Evolutionary conservation across 2,329 filamentous ascomycete genomes (phyloP), one percentile per base, ranked within the genome.

Genomic region (Cytospora paraplurivora): DNA sequence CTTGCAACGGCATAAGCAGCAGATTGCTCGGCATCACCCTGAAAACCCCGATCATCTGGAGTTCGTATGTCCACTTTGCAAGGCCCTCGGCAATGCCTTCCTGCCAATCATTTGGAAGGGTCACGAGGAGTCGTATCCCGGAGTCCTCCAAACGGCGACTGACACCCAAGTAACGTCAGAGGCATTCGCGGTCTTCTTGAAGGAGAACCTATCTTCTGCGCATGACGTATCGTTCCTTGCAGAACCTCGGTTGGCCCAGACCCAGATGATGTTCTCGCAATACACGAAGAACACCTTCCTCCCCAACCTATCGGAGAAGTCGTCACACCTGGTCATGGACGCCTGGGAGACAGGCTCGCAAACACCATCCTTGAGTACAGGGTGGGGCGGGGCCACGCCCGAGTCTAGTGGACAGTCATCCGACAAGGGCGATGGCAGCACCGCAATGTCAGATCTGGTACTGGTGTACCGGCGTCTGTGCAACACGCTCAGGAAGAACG

Each of bases 11-110:
- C 96, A 99, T 73, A 86, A 85, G 21, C 92, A 95, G 71, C 95
- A 99, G 74, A 97, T 99, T 74, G 93, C 95, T 8, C 86, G 95
- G 15, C 92, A 97, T 70, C 95, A 98, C 70, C 95, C 95, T 0
- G 96, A 99, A 74, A 85, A 88, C 62, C 83, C 92, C 1, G 81
- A 84, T 21, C 81, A 85, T 51, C 90, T 96, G 67, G 95, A 99
- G 71, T 99, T 99, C 74, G 91, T 98, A 61, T 99, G 95, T 70
- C 95, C 95, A 1, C 82, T 99, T 0, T 99, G 95, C 80, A 99
- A 99, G 76, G 96, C 95, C 4, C 82, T 99, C 0, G 95, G 95
- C 3, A 99, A 99, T 73, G 86, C 92, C 0, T 99, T 99, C 77
- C 76, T 99, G 44, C 96, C 96, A 0, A 92, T 99, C 66, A 88